Evolutionary conservation across 768 basidiomycete species (phyloP), one percentile per base, ranked within the genome.

Genomic region (Leccinum subgranulosum): DNA sequence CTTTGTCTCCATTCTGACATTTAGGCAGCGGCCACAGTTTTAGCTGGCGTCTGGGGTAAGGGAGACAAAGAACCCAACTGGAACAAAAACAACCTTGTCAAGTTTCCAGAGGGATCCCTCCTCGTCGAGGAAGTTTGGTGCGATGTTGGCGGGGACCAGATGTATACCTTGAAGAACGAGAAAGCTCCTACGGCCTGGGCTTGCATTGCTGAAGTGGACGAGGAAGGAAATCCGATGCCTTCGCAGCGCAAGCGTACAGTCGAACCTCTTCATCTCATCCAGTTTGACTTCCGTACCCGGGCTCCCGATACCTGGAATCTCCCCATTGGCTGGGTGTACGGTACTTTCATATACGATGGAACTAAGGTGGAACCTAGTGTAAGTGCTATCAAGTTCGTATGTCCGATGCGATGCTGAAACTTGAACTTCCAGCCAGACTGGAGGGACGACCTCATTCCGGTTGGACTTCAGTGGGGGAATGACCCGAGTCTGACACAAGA

Each of bases 381-480:
- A 17, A 10, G 31, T 21, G n/a, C 17, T n/a, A 34, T 9, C 2
- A 21, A 19, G 25, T 25, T 53, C 21, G 12, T 23, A 23, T 29
- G 11, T 25, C 29, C 10, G 41, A n/a, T 43, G n/a, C 15, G 9
- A 25, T 41, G 21, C 39, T 53, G 11, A 43, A 29, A 17, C 15
- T 23, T 11, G 15, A 41, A 3, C n/a, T 17, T 28, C 21, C n/a
- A 46, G 51, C 25, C 6, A 4, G 19, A 19, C 4, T 17, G 21
- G 51, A 36, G 43, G 51, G 4, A 47, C 10, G 27, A 36, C 25
- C 43, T 57, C 33, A 15, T 53, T 17, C 56, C 43, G 14, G 9
- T 54, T 46, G 56, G 55, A 34, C 3, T 53, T 45, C 41, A 56
- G 31, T 56, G 51, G 56, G 56, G 56, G 3, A 57, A 57, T 21